Evolutionary conservation across 1,139 yeast genomes (phyloP).

Genomic region (Nematodospora anomalae): DNA sequence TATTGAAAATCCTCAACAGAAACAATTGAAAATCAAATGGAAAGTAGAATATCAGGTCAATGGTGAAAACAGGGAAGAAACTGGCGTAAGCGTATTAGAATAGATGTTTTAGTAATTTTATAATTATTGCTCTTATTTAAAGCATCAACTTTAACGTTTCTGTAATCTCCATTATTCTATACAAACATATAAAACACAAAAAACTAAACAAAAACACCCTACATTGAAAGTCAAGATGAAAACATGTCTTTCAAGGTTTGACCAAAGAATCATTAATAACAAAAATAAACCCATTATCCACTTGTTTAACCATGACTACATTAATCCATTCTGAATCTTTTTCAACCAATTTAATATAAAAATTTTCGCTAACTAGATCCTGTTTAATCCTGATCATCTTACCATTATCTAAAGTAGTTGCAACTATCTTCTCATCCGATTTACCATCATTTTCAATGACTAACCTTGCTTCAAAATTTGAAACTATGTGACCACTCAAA

Average conservation of each 20-base stretch:
- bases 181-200: conserved; percentile 3
- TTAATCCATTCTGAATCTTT: conserved; percentile 35
- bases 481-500: conserved; percentile 53
- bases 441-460: conserved; percentile 17
- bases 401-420: conserved; percentile 39
- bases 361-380: conserved; percentile 32
- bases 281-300: conserved; percentile 60
- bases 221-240: no score
- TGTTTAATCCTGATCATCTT: conserved; percentile 44
- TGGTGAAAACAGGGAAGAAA: conserved; percentile 51
- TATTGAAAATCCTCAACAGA: conserved; percentile 53
- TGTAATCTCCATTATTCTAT: no score
- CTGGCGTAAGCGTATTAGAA: conserved; percentile 49
- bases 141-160: no score
- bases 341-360: conserved; percentile 30
- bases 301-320: conserved; percentile 44
- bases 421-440: conserved; percentile 18
- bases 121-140: background rate
- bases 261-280: conserved; percentile 47
- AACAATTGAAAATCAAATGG: conserved; percentile 76
- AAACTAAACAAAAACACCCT: background rate
- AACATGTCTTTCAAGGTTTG: conserved; percentile 17
- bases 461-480: conserved; percentile 23
- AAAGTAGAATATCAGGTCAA: conserved; percentile 59
- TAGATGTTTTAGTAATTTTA: background rate